A percentile compares a stretch with the other conserved stretches of the same genome.
Conservation (phyloP, 352 stramenopile species). For the Phytophthora idaei region DNA sequence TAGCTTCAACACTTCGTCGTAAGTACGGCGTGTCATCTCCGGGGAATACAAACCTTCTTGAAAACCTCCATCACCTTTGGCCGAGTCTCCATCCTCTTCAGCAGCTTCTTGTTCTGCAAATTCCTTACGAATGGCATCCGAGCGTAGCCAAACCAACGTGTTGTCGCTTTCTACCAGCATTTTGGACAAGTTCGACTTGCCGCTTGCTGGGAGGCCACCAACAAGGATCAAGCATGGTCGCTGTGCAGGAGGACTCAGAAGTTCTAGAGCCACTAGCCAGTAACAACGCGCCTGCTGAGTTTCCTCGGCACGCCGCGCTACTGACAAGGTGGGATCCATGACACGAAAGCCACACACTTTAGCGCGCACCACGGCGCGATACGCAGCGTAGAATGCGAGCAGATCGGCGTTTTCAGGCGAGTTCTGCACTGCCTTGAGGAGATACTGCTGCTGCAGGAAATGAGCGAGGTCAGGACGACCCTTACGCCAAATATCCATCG, state of each 20-base stretch:
- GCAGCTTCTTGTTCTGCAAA: conserved; percentile 29
- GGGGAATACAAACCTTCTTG: conserved; percentile 69
- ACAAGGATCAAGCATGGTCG: conserved; percentile 65
- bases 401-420: conserved; percentile 55
- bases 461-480: conserved; percentile 59
- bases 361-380: conserved; percentile 69
- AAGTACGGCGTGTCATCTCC: conserved; percentile 63
- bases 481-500: conserved; percentile 74
- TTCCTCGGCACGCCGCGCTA: conserved; percentile 39
- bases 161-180: conserved; percentile 59
- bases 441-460: conserved; percentile 58
- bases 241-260: conserved; percentile 46
- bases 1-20: conserved; percentile 62
- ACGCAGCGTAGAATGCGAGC: conserved; percentile 67
- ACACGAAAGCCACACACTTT: conserved; percentile 76
- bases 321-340: conserved; percentile 52
- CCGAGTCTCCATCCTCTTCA: conserved; percentile 10
- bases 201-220: conserved; percentile 59
- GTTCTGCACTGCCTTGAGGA: conserved; percentile 53
- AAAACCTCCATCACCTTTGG: conserved; percentile 36
- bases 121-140: conserved; percentile 72
- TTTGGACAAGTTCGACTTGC: conserved; percentile 64
- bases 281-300: conserved; percentile 57
- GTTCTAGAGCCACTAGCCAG: conserved; percentile 67
- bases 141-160: conserved; percentile 58